These are phyloP conservation scores for Brassica hybrid DNA, from an alignment of 441 rosid species.

Conservation along the genomic window DNA sequence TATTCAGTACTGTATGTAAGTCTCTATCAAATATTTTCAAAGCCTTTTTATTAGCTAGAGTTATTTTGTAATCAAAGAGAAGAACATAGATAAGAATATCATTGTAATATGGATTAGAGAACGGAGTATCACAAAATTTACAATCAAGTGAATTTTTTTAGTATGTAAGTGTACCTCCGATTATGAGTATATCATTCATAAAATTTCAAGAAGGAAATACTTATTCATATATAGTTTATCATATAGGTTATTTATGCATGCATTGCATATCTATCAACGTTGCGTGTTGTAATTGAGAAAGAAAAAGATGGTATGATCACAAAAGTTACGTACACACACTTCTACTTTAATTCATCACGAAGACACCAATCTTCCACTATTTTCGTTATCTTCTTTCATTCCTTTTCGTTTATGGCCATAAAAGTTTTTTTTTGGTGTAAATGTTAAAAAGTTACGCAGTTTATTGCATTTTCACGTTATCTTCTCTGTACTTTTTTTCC, in stretches of 20 bases:
- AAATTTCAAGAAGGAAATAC: background rate
- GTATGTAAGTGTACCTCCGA: background rate
- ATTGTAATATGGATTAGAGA: background rate
- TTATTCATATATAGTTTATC: too few species aligned
- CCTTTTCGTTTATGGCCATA: conserved; percentile 33
- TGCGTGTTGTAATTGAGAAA: conserved; percentile 35
- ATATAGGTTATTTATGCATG: conserved; percentile 21
- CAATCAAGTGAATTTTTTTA: background rate
- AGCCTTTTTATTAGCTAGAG: background rate
- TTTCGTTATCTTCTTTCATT: conserved; percentile 32
- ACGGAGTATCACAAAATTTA: background rate
- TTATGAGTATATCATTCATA: background rate
- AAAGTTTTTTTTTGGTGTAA: too few species aligned
- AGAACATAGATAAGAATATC: background rate
- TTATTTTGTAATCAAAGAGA: background rate
- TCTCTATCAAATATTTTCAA: background rate
- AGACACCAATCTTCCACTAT: conserved; percentile 40
- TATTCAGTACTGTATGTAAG: background rate
- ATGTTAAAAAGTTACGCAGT: conserved; percentile 36
- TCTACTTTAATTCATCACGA: conserved; percentile 45
- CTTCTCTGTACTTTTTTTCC: background rate
- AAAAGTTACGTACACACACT: conserved; percentile 41
- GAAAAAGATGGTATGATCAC: conserved; percentile 29
- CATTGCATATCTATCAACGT: conserved; percentile 20
- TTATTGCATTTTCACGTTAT: conserved; percentile 36